These are phyloP conservation scores for Oryza meyeriana DNA, from an alignment of 176 grass and related monocot genomes.

Conservation along the genomic window DNA sequence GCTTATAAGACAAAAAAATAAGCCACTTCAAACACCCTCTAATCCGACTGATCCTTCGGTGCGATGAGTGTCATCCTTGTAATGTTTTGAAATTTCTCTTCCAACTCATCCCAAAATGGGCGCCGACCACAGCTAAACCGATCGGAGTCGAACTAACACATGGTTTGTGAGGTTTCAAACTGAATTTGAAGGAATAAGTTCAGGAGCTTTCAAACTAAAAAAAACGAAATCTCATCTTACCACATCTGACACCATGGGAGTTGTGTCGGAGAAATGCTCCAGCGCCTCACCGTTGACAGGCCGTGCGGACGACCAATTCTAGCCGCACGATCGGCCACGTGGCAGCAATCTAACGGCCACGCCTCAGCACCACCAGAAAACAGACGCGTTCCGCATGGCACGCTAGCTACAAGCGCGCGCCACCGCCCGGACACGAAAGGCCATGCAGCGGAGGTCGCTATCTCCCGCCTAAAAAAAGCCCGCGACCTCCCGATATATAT, in stretches of 20 bases:
- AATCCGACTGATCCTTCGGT: no score
- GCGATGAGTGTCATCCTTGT: no score
- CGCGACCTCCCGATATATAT: neutral
- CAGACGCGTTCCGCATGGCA: neutral
- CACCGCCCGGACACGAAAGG: neutral
- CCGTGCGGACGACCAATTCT: neutral
- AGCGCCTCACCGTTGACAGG: neutral
- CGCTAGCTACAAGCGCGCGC: neutral
- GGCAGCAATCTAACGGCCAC: neutral
- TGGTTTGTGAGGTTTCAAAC: neutral
- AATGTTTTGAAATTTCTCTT: no score
- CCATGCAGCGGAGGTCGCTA: neutral
- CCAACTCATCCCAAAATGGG: no score
- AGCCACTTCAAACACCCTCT: no score
- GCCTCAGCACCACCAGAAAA: neutral
- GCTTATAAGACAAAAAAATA: no score
- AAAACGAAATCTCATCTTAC: no score
- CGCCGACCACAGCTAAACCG: no score
- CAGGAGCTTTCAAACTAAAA: neutral
- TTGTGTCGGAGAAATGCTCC: neutral
- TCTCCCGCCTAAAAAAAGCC: conserved; percentile 4
- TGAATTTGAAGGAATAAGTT: neutral
- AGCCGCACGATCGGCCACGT: neutral
- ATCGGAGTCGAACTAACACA: neutral
- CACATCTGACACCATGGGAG: neutral